Conservation (phyloP, 1,139 yeast genomes). For the Martiniozyma asiatica region DNA sequence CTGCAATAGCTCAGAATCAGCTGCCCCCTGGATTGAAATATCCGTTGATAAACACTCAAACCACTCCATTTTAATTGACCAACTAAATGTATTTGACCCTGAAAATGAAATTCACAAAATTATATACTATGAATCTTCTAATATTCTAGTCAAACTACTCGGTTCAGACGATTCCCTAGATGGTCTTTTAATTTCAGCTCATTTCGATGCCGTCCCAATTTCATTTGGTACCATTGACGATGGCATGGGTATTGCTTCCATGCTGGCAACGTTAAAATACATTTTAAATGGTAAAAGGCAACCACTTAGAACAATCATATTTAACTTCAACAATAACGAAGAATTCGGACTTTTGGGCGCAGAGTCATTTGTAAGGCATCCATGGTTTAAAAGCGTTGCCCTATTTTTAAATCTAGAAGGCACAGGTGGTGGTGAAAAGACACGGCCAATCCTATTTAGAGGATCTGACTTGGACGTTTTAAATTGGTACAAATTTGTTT, state of each 20-base stretch:
- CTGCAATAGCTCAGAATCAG: no score
- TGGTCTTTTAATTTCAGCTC: slow-evolving; percentile 71
- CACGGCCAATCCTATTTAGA: slow-evolving; percentile 66
- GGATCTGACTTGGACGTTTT: slow-evolving; percentile 72
- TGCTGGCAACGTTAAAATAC: slow-evolving; percentile 57
- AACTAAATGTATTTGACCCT: slow-evolving; percentile 34
- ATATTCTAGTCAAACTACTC: slow-evolving; percentile 57
- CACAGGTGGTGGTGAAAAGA: slow-evolving; percentile 79
- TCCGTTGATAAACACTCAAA: slow-evolving; percentile 34
- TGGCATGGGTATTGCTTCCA: slow-evolving; percentile 81
- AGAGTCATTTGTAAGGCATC: slow-evolving; percentile 56
- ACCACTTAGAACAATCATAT: slow-evolving; percentile 61
- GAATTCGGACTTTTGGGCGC: slow-evolving; percentile 89
- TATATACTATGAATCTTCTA: slow-evolving; percentile 69
- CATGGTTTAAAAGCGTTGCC: slow-evolving; percentile 54
- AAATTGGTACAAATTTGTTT: slow-evolving; percentile 34
- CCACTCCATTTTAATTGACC: slow-evolving; percentile 32
- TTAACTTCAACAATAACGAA: slow-evolving; percentile 84
- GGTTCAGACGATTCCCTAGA: slow-evolving; percentile 49
- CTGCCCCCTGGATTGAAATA: slow-evolving; percentile 31
- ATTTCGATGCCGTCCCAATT: slow-evolving; percentile 82
- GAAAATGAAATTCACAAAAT: slow-evolving; percentile 31
- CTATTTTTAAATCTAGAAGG: slow-evolving; percentile 83
- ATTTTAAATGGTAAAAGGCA: slow-evolving; percentile 29
- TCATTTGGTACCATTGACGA: slow-evolving; percentile 87